Evolutionary conservation across 164 flowering plant species (phyloP).

Genomic region (Umbilicus rupestris): DNA sequence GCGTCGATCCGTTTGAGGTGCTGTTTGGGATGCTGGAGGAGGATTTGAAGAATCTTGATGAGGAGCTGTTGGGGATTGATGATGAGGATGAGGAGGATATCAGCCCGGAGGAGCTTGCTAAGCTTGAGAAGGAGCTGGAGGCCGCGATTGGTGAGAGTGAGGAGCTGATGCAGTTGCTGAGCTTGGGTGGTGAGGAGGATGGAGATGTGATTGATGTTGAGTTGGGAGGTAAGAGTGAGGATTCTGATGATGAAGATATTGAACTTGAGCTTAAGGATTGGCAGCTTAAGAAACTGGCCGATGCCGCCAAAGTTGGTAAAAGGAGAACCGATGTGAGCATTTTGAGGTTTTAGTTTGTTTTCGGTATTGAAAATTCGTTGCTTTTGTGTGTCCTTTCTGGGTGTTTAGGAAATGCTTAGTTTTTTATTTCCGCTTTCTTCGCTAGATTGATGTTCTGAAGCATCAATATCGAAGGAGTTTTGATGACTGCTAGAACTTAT

Average conservation of each 20-base stretch:
- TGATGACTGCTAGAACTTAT: not conserved
- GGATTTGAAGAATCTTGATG: slow-evolving; percentile 8
- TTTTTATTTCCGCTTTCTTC: too few species aligned
- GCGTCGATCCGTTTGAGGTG: not conserved
- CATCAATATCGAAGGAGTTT: too few species aligned
- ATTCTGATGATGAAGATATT: not conserved
- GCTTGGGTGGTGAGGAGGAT: not conserved
- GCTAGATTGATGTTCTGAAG: too few species aligned
- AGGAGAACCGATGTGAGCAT: slow-evolving; percentile 1
- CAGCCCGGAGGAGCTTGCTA: not conserved
- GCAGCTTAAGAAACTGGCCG: slow-evolving; percentile 2
- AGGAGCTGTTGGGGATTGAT: slow-evolving; percentile 1
- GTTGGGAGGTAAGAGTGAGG: not conserved
- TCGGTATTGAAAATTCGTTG: too few species aligned
- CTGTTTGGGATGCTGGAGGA: slow-evolving; percentile 7
- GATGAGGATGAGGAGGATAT: slow-evolving; percentile 5
- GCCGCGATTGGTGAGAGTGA: slow-evolving; percentile 1
- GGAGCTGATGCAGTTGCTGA: slow-evolving; percentile 2
- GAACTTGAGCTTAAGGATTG: not conserved
- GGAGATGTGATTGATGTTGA: slow-evolving; percentile 1
- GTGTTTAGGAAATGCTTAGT: too few species aligned
- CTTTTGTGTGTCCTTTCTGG: too few species aligned
- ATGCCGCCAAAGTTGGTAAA: not conserved
- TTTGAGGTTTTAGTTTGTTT: not conserved
- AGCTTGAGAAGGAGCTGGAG: slow-evolving; percentile 5